These are phyloP conservation scores for Nakazawaea populi DNA, from an alignment of 805 yeast genomes.

Conservation along the genomic window DNA sequence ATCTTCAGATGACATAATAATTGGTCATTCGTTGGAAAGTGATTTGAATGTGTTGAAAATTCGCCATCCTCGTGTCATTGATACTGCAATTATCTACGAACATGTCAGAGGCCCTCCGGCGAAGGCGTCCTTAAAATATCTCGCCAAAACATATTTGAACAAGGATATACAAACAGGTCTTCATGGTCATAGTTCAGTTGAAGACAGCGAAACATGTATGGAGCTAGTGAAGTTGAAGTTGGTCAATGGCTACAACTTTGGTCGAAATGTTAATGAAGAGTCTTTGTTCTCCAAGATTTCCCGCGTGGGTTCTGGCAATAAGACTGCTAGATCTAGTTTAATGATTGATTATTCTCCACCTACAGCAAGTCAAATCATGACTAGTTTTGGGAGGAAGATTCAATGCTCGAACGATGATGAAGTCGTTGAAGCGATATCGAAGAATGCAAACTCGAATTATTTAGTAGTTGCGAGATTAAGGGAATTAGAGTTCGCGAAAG, in stretches of 20 bases:
- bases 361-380: not conserved
- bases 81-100: conserved; percentile 71
- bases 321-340: conserved; percentile 21
- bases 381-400: conserved; percentile 25
- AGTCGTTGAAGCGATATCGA: conserved; percentile 35
- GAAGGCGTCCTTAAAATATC: conserved; percentile 70
- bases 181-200: conserved; percentile 79
- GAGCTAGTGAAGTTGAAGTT: conserved; percentile 70
- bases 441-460: conserved; percentile 33
- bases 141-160: conserved; percentile 52
- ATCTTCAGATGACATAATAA: conserved; percentile 53
- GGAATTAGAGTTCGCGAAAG: conserved; percentile 47
- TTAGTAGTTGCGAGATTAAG: conserved; percentile 51
- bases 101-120: conserved; percentile 81
- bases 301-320: conserved; percentile 17
- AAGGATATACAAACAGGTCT: conserved; percentile 60
- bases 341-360: conserved; percentile 17
- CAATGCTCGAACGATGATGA: conserved; percentile 58
- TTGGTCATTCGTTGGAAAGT: conserved; percentile 88
- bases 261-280: conserved; percentile 40
- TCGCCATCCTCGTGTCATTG: conserved; percentile 70
- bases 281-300: conserved; percentile 35
- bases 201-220: conserved; percentile 78
- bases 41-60: conserved; percentile 70
- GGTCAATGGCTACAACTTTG: conserved; percentile 60